These are phyloP conservation scores for Hygrocybe punicea DNA, from an alignment of 768 basidiomycete genomes.

Conservation along the genomic window DNA sequence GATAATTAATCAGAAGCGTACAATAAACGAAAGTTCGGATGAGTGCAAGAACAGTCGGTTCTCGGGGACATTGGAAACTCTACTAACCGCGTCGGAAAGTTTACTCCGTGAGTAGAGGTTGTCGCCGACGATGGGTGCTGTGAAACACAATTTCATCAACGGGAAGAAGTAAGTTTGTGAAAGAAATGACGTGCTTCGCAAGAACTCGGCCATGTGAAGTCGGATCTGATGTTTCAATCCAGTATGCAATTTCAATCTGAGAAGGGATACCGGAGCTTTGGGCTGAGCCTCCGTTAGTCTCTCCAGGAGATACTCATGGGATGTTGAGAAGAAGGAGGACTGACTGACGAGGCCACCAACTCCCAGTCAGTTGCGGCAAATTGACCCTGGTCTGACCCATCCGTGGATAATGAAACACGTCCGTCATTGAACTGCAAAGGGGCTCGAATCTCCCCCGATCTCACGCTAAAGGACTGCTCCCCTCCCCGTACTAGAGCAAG, in stretches of 20 bases:
- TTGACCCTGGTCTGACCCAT: slow-evolving; percentile 23
- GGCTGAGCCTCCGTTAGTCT: slow-evolving; percentile 30
- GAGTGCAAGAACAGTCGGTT: slow-evolving; percentile 62
- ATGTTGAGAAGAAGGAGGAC: slow-evolving; percentile 19
- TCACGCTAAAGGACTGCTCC: slow-evolving; percentile 40
- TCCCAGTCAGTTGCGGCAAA: slow-evolving; percentile 56
- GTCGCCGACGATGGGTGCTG: slow-evolving; percentile 70
- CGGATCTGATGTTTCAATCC: slow-evolving; percentile 71
- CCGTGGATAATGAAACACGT: slow-evolving; percentile 37
- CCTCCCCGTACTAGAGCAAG: slow-evolving; percentile 62
- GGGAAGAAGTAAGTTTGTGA: background rate
- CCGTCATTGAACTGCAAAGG: slow-evolving; percentile 47
- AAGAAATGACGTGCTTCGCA: slow-evolving; percentile 1
- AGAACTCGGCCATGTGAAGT: slow-evolving; percentile 49
- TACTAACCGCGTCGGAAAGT: slow-evolving; percentile 17
- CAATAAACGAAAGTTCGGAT: slow-evolving; percentile 53
- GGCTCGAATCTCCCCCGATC: slow-evolving; percentile 42
- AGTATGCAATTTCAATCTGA: slow-evolving; percentile 55
- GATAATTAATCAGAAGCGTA: slow-evolving; percentile 28
- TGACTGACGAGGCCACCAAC: slow-evolving; percentile 54
- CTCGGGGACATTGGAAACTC: slow-evolving; percentile 33
- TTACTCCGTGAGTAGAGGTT: slow-evolving; percentile 43
- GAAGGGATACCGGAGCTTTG: slow-evolving; percentile 50
- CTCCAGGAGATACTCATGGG: slow-evolving; percentile 10
- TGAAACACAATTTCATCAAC: background rate